Evolutionary conservation across 139 green algal species (phyloP).

Genomic region (Astrephomene gubernaculifera): DNA sequence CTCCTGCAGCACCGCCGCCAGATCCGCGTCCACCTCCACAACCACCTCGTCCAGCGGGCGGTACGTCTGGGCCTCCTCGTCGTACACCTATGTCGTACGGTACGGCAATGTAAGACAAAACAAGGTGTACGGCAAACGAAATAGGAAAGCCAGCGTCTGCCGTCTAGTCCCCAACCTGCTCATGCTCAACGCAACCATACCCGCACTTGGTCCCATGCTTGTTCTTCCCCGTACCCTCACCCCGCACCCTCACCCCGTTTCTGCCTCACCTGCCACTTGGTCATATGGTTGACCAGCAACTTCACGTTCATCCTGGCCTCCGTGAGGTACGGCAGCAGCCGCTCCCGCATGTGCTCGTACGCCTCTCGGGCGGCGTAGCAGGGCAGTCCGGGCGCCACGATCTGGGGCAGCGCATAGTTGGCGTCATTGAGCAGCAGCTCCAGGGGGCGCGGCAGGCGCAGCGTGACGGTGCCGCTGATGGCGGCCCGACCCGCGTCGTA

Average conservation of each 20-base stretch:
- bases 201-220: no score
- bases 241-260: no score
- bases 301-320: conserved; percentile 36
- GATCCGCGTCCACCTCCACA: background rate
- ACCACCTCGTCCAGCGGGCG: conserved; percentile 44
- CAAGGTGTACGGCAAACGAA: background rate
- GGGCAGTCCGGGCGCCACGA: conserved; percentile 37
- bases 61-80: conserved; percentile 50
- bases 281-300: conserved; percentile 63
- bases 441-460: conserved; percentile 57
- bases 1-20: background rate
- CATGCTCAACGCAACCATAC: no score
- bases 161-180: no score
- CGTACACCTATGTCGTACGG: conserved; percentile 54
- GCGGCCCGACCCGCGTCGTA: conserved; percentile 56
- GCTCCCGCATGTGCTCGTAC: conserved; percentile 41
- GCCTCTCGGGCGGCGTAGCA: conserved; percentile 39
- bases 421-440: conserved; percentile 65
- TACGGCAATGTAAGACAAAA: no score
- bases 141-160: background rate
- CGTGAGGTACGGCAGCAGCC: conserved; percentile 59
- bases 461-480: conserved; percentile 60
- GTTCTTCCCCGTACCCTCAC: no score
- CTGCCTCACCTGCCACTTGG: conserved; percentile 61
- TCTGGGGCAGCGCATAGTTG: conserved; percentile 66